A percentile compares a stretch with the other conserved stretches of the same genome.
phyloP scores from a whole-genome alignment of 257 asterid species.

The Fraxinus pennsylvanica region DNA sequence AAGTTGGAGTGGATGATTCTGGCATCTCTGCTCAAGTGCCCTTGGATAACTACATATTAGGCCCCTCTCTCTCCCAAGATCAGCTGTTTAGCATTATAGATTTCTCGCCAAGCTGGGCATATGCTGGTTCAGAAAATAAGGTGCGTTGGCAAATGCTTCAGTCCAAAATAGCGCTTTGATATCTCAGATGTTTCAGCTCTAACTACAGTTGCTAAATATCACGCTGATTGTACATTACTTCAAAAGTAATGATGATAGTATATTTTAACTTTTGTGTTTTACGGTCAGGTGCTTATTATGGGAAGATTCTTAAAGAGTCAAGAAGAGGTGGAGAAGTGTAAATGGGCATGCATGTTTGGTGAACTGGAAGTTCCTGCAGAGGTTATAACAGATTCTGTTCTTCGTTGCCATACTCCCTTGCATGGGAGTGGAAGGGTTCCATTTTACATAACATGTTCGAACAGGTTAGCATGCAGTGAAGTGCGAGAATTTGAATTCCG shows the following conservation, averaged over 20 bases:
- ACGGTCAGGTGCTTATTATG: constrained; percentile 63
- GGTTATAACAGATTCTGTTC: constrained; percentile 70
- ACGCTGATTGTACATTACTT: neutral
- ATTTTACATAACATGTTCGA: constrained; percentile 81
- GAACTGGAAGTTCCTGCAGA: constrained; percentile 87
- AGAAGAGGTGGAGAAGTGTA: constrained; percentile 57
- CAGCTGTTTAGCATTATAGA: constrained; percentile 83
- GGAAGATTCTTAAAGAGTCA: constrained; percentile 70
- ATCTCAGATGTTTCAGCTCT: constrained; percentile 20
- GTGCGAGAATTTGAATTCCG: constrained; percentile 87
- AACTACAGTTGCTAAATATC: neutral
- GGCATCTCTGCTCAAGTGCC: constrained; percentile 56
- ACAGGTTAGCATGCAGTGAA: constrained; percentile 96
- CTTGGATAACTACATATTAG: constrained; percentile 59
- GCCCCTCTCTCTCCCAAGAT: constrained; percentile 81
- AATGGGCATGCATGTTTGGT: constrained; percentile 98
- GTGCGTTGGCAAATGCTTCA: constrained; percentile 35
- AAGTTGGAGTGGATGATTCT: constrained; percentile 58
- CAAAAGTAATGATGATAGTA: neutral
- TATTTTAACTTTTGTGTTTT: constrained; percentile 16
- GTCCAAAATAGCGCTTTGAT: constrained; percentile 20
- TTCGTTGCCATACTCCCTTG: constrained; percentile 75
- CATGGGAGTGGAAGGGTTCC: constrained; percentile 81
- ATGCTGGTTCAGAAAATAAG: constrained; percentile 71
- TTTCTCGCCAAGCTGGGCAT: constrained; percentile 85